Evolutionary conservation across 768 basidiomycete species (phyloP), one percentile per base, ranked within the genome.

Genomic region (Rhizopogon vinicolor): DNA sequence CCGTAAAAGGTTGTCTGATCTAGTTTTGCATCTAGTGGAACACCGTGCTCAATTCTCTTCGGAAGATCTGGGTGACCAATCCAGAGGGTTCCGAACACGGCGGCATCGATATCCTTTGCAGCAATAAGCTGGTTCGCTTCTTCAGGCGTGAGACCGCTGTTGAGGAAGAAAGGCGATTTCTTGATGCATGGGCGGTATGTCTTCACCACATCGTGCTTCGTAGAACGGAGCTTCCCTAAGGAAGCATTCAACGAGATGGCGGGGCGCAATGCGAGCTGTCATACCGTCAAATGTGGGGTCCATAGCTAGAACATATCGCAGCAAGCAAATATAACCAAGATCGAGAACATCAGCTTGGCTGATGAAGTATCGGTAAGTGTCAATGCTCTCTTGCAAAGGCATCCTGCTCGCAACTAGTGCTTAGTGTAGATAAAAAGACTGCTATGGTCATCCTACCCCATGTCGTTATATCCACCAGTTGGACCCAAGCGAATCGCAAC

Each of bases 401-500:
- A 79, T 78, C 29, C 73, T 75, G 31, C 35, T 10, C 44, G 18
- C n/a, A 48, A 31, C 54, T 5, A 37, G 13, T 43, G 9, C 28
- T 5, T 13, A 0, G 18, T 41, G 44, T 33, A 25, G 31, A 14
- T 7, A 42, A 22, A 51, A 25, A 44, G 3, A 1, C 14, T 25
- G 13, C 3, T 25, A 9, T 14, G 43, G 5, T n/a, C 25, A 52
- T 28, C 59, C 31, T 52, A 76, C 74, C 76, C 75, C n/a, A 78
- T 63, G 55, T 79, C 79, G 55, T 79, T 80, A 59, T 74, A 74
- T 7, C 75, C 75, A 18, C 74, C 75, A 25, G 63, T 68, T 12
- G 78, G 79, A 54, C 64, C 76, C n/a, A 80, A 51, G 57, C 79
- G 79, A 49, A 81, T 57, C 3, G 72, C 73, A 29, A 79, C 75